phyloP scores from a whole-genome alignment of 768 basidiomycete genomes.

The Psilocybe azurescens region DNA sequence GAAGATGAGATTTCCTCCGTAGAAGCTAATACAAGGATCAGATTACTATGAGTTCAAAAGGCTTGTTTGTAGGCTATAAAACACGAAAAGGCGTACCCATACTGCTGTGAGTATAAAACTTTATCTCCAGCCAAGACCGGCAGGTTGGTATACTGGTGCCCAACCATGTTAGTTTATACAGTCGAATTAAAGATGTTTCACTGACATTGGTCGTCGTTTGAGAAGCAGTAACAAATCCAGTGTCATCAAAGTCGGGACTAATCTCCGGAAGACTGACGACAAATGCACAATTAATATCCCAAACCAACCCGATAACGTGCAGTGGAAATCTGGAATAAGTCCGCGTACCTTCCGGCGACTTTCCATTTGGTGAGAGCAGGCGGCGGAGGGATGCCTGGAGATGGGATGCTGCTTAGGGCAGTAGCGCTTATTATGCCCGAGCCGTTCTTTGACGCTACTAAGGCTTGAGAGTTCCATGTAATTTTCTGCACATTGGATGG shows the following conservation, averaged over 20 bases:
- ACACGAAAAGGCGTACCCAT: slow-evolving; percentile 39
- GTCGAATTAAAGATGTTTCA: background rate
- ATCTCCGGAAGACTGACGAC: slow-evolving; percentile 54
- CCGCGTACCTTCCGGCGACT: slow-evolving; percentile 45
- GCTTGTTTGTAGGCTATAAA: no score
- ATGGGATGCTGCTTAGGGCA: slow-evolving; percentile 7
- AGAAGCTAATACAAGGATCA: slow-evolving; percentile 39
- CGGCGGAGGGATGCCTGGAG: slow-evolving; percentile 23
- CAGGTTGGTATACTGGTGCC: slow-evolving; percentile 51
- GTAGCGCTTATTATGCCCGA: slow-evolving; percentile 10
- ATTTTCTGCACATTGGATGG: slow-evolving; percentile 39
- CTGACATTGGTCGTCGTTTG: slow-evolving; percentile 51
- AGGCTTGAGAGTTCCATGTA: slow-evolving; percentile 45
- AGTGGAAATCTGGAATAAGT: background rate
- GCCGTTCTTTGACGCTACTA: slow-evolving; percentile 28
- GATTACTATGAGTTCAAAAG: background rate
- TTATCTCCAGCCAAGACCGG: slow-evolving; percentile 46
- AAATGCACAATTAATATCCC: background rate
- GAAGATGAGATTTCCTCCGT: slow-evolving; percentile 57
- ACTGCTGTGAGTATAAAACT: slow-evolving; percentile 58
- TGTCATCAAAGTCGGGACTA: slow-evolving; percentile 51
- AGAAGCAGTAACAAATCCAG: slow-evolving; percentile 46
- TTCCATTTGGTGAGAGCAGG: slow-evolving; percentile 51
- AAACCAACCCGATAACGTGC: background rate
- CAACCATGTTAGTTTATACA: no score